Evolutionary conservation across 345 rosid species (phyloP), one percentile per base, ranked within the genome.

Genomic region (Linum lewisii): DNA sequence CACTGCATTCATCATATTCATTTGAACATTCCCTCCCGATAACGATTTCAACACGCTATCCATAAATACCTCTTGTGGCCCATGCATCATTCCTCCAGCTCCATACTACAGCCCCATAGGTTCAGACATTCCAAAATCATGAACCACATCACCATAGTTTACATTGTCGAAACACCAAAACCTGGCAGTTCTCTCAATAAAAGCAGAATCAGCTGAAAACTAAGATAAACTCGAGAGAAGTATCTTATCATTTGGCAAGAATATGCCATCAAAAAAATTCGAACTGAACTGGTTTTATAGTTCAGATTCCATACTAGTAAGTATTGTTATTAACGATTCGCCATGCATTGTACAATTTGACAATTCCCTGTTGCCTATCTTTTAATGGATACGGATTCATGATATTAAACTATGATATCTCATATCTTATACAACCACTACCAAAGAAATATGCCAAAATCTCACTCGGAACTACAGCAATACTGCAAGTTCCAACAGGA

Each of bases 121-220:
- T 49, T 86, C 95, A 19, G 82, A 76, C 58, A 76, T 55, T 64
- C 80, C 79, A 60, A 83, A 81, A 70, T 89, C 76, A 60, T 72
- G 83, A 75, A 78, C 71, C 82, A 81, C 73, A 62, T 82, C 94
- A 73, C 81, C 70, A 60, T 86, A 81, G 72, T 75, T 85, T 32
- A 93, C 96, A 66, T 85, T 84, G 54, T 70, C 77, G 62, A 93
- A 89, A 52, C 84, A 79, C 0, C 97, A 93, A 75, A 85, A 83
- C 81, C 87, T 75, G 21, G 97, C 99, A 0, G 99, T 94, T 57
- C 97, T 91, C 82, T 93, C 97, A 59, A 86, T 88, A 69, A 93
- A 88, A 0, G 84, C 95, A 10, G 95, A 78, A 78, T 88, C 95
- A 61, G 95, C 76, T 24, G 95, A 94, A 62, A 93, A 82, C 82